These are phyloP conservation scores for Berberis vulgaris DNA, from an alignment of 164 flowering plant species.

Conservation along the genomic window DNA sequence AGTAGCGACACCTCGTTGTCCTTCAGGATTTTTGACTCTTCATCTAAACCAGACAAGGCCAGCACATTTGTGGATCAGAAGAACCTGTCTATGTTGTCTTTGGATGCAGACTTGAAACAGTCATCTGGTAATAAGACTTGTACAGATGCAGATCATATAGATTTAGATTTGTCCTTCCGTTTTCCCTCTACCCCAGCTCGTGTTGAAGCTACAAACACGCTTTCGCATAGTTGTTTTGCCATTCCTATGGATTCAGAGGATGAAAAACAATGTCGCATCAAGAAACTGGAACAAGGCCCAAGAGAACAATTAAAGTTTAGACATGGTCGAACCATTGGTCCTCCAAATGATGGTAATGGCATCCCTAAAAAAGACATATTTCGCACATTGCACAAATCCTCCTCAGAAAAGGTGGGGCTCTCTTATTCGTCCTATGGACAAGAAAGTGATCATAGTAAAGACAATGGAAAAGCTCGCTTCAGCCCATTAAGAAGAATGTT, in stretches of 20 bases:
- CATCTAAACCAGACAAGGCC: constrained; percentile 42
- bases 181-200: constrained; percentile 2
- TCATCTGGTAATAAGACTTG: not conserved
- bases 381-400: constrained; percentile 40
- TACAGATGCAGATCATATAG: constrained; percentile 2
- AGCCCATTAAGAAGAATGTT: constrained; percentile 48
- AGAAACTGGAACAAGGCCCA: constrained; percentile 13
- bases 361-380: constrained; percentile 29
- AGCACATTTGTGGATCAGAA: constrained; percentile 16
- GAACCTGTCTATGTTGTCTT: constrained; percentile 8
- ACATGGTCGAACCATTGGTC: constrained; percentile 25
- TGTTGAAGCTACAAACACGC: constrained; percentile 5
- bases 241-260: constrained; percentile 22
- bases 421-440: constrained; percentile 32
- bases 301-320: constrained; percentile 17
- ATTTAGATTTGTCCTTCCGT: constrained; percentile 10
- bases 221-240: constrained; percentile 29
- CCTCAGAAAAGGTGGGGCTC: constrained; percentile 43
- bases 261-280: constrained; percentile 12
- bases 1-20: constrained; percentile 31
- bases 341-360: constrained; percentile 30
- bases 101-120: not conserved
- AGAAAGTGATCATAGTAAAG: constrained; percentile 33
- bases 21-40: constrained; percentile 29
- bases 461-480: constrained; percentile 35